Percentiles rank a stretch among this genome's conserved stretches.
These are phyloP conservation scores for Globisporangium spinosum DNA, from an alignment of 352 stramenopile species.

Conservation along the genomic window DNA sequence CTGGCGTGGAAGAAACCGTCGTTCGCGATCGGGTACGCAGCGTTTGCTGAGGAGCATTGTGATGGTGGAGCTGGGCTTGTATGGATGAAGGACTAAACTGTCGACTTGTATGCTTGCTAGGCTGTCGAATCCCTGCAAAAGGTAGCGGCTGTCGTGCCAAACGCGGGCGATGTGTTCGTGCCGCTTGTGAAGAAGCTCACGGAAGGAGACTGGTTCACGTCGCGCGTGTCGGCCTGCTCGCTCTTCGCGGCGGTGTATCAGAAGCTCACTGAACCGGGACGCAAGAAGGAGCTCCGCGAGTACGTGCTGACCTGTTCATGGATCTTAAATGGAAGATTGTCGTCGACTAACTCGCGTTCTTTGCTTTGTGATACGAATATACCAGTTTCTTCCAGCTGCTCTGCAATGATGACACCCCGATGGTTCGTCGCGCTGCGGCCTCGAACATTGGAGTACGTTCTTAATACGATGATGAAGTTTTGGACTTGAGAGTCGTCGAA, in stretches of 20 bases:
- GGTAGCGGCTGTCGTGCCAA: constrained; percentile 57
- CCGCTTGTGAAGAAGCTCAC: constrained; percentile 77
- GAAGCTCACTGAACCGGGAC: constrained; percentile 50
- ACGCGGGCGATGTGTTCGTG: constrained; percentile 59
- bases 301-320: constrained; percentile 27
- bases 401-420: constrained; percentile 85
- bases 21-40: constrained; percentile 74
- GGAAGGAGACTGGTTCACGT: constrained; percentile 88
- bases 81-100: not conserved
- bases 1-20: constrained; percentile 92
- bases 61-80: not conserved
- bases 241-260: constrained; percentile 73
- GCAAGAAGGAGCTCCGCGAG: constrained; percentile 84
- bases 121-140: constrained; percentile 76
- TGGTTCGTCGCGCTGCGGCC: constrained; percentile 79
- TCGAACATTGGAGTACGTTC: constrained; percentile 66
- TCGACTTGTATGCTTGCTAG: constrained; percentile 14
- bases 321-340: not conserved
- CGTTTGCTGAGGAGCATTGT: not conserved
- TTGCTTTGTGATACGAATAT: not conserved
- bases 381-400: constrained; percentile 69
- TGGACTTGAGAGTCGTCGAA: not conserved
- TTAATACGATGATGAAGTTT: not conserved
- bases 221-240: constrained; percentile 82
- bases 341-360: constrained; percentile 1